phyloP scores from a whole-genome alignment of 805 yeast genomes.

The Tetrapisispora phaffii region DNA sequence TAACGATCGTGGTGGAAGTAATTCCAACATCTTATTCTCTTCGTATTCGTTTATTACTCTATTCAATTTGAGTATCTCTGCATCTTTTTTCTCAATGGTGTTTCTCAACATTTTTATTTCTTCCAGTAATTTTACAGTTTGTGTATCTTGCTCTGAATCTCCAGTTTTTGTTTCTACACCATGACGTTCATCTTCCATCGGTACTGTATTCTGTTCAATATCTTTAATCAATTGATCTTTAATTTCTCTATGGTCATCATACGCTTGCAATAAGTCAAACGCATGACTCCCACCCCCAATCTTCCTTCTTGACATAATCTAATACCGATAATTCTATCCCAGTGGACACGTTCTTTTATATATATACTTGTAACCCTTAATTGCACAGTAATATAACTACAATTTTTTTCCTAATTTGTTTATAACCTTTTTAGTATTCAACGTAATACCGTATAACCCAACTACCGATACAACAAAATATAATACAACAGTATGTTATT shows the following conservation, averaged over 20 bases:
- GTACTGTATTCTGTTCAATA: not conserved
- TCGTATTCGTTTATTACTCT: not conserved
- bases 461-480: too few relatives aligned
- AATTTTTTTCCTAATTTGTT: too few relatives aligned
- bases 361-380: too few relatives aligned
- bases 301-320: not conserved
- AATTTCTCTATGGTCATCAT: slow-evolving; percentile 1
- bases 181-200: not conserved
- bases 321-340: too few relatives aligned
- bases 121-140: not conserved
- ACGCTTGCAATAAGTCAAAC: slow-evolving; percentile 2
- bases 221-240: slow-evolving; percentile 2
- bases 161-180: not conserved
- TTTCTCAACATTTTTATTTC: not conserved
- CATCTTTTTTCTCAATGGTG: not conserved
- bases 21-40: not conserved
- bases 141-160: not conserved
- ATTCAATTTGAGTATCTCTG: not conserved
- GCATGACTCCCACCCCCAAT: slow-evolving; percentile 1
- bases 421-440: too few relatives aligned
- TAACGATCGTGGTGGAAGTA: not conserved
- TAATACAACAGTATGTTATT: too few relatives aligned
- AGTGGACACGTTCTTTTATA: too few relatives aligned
- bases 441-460: too few relatives aligned
- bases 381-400: too few relatives aligned